Evolutionary conservation across 2,329 filamentous ascomycete genomes (phyloP).

Genomic region (Metarhizium brunneum): DNA sequence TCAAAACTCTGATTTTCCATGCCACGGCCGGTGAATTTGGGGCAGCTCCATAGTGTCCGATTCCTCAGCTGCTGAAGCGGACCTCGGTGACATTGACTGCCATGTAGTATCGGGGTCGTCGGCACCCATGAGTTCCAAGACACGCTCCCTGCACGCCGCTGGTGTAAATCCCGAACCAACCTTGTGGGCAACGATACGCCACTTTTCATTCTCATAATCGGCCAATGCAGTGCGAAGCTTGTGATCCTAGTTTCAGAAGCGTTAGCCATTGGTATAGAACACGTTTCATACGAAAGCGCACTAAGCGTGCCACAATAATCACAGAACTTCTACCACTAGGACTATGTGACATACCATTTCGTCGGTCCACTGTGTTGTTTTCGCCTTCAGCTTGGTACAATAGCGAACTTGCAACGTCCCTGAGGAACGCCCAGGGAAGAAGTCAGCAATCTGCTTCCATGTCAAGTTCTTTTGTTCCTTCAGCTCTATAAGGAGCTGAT

Average conservation of each 20-base stretch:
- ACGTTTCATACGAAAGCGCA: background rate
- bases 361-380: constrained; percentile 87
- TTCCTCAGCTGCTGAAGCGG: constrained; percentile 12
- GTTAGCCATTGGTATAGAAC: background rate
- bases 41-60: constrained; percentile 11
- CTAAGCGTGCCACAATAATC: background rate
- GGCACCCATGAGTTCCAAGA: constrained; percentile 48
- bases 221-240: constrained; percentile 68
- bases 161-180: constrained; percentile 86
- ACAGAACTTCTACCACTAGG: background rate
- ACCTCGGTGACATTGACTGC: constrained; percentile 45
- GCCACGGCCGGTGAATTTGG: constrained; percentile 13
- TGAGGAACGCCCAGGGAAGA: constrained; percentile 84
- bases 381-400: constrained; percentile 90
- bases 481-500: constrained; percentile 75
- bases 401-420: constrained; percentile 90
- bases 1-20: constrained; percentile 1
- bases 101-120: constrained; percentile 36
- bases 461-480: constrained; percentile 93
- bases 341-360: constrained; percentile 64
- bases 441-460: constrained; percentile 96
- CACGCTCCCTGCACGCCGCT: constrained; percentile 75
- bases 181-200: constrained; percentile 85
- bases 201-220: constrained; percentile 86
- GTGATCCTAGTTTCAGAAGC: constrained; percentile 49